Percentiles rank a stretch among this genome's conserved stretches.
These are phyloP conservation scores for Colletotrichum sp. DNA, from an alignment of 2,329 filamentous ascomycete genomes.

Conservation along the genomic window DNA sequence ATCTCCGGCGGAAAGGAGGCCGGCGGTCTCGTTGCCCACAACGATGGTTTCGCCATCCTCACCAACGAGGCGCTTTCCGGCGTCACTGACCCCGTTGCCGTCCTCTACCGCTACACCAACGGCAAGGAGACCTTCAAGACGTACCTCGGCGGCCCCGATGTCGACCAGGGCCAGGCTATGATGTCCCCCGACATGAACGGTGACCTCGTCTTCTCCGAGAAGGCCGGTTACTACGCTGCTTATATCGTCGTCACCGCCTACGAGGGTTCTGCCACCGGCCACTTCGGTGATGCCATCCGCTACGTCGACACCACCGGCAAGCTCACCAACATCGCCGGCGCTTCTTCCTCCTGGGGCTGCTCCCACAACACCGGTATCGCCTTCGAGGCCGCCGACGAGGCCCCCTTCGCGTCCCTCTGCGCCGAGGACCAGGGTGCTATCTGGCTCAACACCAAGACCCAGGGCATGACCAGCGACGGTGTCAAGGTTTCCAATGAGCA, in stretches of 20 bases:
- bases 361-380: constrained; percentile 70
- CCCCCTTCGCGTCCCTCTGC: constrained; percentile 64
- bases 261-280: constrained; percentile 56
- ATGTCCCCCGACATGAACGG: constrained; percentile 66
- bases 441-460: constrained; percentile 66
- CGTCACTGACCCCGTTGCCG: constrained; percentile 57
- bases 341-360: constrained; percentile 64
- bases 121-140: constrained; percentile 64
- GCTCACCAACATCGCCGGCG: constrained; percentile 55
- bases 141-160: constrained; percentile 61
- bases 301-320: constrained; percentile 54
- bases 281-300: constrained; percentile 60
- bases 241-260: constrained; percentile 68
- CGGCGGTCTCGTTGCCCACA: constrained; percentile 64
- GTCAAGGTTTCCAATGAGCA: constrained; percentile 69
- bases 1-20: constrained; percentile 62
- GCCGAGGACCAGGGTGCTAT: constrained; percentile 68
- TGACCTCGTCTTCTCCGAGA: constrained; percentile 64
- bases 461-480: constrained; percentile 57
- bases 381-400: constrained; percentile 62
- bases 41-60: constrained; percentile 67
- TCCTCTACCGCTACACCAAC: constrained; percentile 63
- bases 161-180: constrained; percentile 50
- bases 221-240: constrained; percentile 61
- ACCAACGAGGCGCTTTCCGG: constrained; percentile 61